Conservation (phyloP, 495 filamentous ascomycete genomes). For the Penicillium flavigenum region DNA sequence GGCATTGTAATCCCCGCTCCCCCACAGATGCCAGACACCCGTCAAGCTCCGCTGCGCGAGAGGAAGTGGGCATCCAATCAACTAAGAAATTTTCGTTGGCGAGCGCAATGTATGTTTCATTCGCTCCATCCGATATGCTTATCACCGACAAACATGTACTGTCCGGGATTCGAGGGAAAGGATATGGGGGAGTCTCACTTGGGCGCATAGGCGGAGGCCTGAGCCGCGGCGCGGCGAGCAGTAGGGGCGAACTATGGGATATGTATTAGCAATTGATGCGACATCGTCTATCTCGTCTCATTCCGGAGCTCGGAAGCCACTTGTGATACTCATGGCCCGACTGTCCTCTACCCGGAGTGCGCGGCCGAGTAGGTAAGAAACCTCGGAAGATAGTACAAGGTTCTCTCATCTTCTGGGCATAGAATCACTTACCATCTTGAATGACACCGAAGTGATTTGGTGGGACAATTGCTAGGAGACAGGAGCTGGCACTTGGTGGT, state of each 20-base stretch:
- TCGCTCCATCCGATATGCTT: neutral
- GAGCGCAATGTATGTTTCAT: neutral
- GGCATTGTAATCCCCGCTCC: neutral
- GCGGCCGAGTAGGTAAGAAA: neutral
- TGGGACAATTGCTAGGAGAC: conserved; percentile 34
- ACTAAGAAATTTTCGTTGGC: neutral
- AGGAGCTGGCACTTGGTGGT: conserved; percentile 30
- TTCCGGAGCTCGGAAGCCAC: conserved; percentile 15
- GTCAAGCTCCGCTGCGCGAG: neutral
- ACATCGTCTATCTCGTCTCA: conserved; percentile 6
- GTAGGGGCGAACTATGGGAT: conserved; percentile 41
- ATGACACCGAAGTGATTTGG: conserved; percentile 22
- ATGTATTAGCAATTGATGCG: conserved; percentile 27
- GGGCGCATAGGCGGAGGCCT: conserved; percentile 42
- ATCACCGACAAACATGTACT: neutral
- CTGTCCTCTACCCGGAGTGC: conserved; percentile 1
- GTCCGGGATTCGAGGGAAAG: neutral
- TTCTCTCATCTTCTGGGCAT: neutral
- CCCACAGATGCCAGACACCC: neutral
- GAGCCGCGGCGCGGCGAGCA: conserved; percentile 45
- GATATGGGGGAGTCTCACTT: conserved; percentile 39
- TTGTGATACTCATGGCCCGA: conserved; percentile 12
- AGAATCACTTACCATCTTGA: conserved; percentile 1
- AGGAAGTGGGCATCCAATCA: neutral
- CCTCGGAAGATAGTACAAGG: neutral